Conservation (phyloP, 306 rosid species). For the Casuarina cunninghamiana region DNA sequence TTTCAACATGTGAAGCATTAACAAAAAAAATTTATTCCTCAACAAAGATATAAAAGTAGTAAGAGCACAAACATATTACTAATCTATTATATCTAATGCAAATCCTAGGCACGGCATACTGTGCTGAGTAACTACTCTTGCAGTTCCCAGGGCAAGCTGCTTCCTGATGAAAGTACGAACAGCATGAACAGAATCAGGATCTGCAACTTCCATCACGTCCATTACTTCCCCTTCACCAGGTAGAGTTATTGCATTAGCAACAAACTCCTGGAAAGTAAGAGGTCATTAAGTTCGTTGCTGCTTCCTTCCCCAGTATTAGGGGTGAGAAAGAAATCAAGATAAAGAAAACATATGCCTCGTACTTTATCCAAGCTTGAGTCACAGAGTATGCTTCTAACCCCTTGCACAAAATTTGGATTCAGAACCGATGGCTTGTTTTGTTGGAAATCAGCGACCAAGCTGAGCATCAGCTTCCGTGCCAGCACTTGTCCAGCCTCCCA, state of each 20-base stretch:
- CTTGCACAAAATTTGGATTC: constrained; percentile 69
- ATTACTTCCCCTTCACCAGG: constrained; percentile 98
- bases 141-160: constrained; percentile 78
- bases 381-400: constrained; percentile 61
- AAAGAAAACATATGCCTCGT: constrained; percentile 10
- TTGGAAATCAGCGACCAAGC: constrained; percentile 77
- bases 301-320: background rate
- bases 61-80: constrained; percentile 19
- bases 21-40: constrained; percentile 4
- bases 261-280: constrained; percentile 67
- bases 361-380: constrained; percentile 91
- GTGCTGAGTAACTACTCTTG: constrained; percentile 65
- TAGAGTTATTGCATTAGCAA: constrained; percentile 91
- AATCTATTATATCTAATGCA: constrained; percentile 5
- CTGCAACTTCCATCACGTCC: constrained; percentile 98
- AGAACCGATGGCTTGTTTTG: constrained; percentile 75
- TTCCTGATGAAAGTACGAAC: constrained; percentile 85
- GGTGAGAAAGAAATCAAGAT: background rate
- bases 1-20: constrained; percentile 54
- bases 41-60: constrained; percentile 11
- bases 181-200: constrained; percentile 92
- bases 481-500: constrained; percentile 99
- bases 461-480: constrained; percentile 87
- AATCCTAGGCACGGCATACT: constrained; percentile 45
- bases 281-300: constrained; percentile 16